Evolutionary conservation across 1,284 basidiomycete species (phyloP), one percentile per base, ranked within the genome.

Genomic region (Leccinum subspadiceum): DNA sequence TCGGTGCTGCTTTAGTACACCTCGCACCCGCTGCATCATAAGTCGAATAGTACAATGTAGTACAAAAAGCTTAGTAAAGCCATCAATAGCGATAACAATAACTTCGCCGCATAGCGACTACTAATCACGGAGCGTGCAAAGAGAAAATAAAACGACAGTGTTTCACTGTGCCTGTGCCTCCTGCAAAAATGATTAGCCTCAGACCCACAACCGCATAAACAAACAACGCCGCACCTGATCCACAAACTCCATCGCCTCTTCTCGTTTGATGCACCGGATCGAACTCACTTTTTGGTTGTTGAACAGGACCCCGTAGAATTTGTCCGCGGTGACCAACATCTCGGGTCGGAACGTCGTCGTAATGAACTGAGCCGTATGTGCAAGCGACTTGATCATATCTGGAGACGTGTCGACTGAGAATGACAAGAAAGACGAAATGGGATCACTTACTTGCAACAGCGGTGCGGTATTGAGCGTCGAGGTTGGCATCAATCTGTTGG

Each of bases 261-360:
- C 92, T 51, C 87, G 81, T 65, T 85, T 88, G 74, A 95, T 96
- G 39, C 83, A 80, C 54, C 90, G 83, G 60, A 96, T 93, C 3
- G 90, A 92, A 61, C 91, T 93, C 63, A 99, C 84, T 76, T 99
- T 99, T 71, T 96, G 92, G 66, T 91, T 93, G 75, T 96, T 94
- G 79, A 98, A 99, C 63, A 97, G 79, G n/a, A 99, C 97, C n/a
- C 97, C 97, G 66, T 98, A 98, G 73, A 96, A 97, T 71, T 96
- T 94, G 75, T 97, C 94, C 0, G 96, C 95, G 2, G 92, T 90
- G 8, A 92, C 90, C 61, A 98, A 82, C 92, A 99, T 94, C 77
- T 99, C 97, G 0, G 95, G 92, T 60, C 96, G 83, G 85, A 99
- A 99, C 2, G 97, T 99, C 2, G 97, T 99, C 29, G 94, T 96